Evolutionary conservation across 2,329 filamentous ascomycete genomes (phyloP), one percentile per base, ranked within the genome.

Genomic region (Colletotrichum ledebouriae): DNA sequence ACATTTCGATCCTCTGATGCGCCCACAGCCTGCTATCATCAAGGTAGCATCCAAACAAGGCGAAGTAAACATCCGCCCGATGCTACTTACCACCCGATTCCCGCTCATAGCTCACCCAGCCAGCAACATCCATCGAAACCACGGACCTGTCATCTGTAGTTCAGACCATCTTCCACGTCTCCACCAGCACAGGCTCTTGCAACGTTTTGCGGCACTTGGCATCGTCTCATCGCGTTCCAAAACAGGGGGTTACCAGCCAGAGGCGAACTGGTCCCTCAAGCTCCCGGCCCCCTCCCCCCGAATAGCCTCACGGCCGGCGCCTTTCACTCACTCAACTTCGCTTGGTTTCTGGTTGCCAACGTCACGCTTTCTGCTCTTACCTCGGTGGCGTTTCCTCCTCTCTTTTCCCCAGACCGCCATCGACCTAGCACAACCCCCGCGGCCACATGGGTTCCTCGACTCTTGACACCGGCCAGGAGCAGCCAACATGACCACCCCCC

Each of bases 161-260:
- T 66, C 58, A 62, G 58, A 57, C 63, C 58, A 57, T 56, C 25
- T 22, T 17, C 12, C 42, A 22, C 4, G 50, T 22, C 33, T 44
- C 58, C 63, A 50, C 41, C n/a, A 42, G 58, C 63, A 50, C 63
- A 49, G 63, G 42, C 63, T 49, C 56, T 46, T 66, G 53, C 47
- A 58, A 60, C 63, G 37, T 61, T 57, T 39, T 62, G 63, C 67
- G 67, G 63, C 67, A 57, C 67, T 70, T 70, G 67, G 63, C 67
- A 39, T 55, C 63, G 67, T 70, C 67, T 70, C 67, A 67, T 59
- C 52, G 56, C 46, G 41, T 66, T 39, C 67, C 50, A 70, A 67
- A 66, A 52, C 56, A 57, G 61, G 59, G 63, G 52, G 57, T 41
- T 17, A 52, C 49, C 49, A 56, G 17, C 52, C 20, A 34, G 64